Base-by-base conservation (phyloP, 2,329 filamentous ascomycete species). In the Aspergillus sp. region DNA sequence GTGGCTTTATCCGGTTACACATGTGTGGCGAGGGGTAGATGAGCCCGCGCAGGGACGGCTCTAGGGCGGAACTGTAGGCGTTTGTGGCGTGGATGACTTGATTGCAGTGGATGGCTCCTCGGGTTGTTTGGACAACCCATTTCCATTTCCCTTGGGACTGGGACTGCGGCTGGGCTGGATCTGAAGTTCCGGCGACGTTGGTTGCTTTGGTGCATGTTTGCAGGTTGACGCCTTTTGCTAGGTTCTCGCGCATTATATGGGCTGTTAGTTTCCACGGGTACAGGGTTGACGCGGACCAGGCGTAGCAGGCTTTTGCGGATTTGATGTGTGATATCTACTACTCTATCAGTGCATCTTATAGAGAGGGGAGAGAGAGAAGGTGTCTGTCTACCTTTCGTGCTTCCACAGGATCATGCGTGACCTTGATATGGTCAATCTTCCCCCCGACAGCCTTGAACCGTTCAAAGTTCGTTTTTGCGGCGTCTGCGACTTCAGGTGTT, bases 261-360 rank as follows among this genome's bases (percentile, higher is more conserved):
- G 53, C 53, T 11, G 46, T 56, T 23, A 44, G 53, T 33, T 53
- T 53, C 51, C 51, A 53, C 1, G 51, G 51, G 41, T 46, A 53
- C 1, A 53, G 41, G n/a, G 51, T 53, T n/a, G 51, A 53, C 4
- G 51, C 51, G 14, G 51, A n/a, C 51, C 51, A 53, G 17, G 51
- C 27, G 15, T 53, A 53, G 21, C 51, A 53, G 3, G 51, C 51
- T 19, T 37, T 41, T 14, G 51, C 51, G 8, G 37, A 17, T 37
- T 45, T 46, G n/a, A 53, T 53, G 17, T 21, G 51, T 3, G 51
- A 53, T 53, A 53, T 53, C 50, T 53, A 41, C 11, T 24, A 7
- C 23, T 24, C 23, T 24, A 24, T 24, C 23, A 24, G 23, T 7
- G 23, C 23, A 24, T 24, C 6, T 24, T 24, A 24, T 24, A 7